Conservation (phyloP, 192 early-diverging fungal species). For the Paraglomus occultum region DNA sequence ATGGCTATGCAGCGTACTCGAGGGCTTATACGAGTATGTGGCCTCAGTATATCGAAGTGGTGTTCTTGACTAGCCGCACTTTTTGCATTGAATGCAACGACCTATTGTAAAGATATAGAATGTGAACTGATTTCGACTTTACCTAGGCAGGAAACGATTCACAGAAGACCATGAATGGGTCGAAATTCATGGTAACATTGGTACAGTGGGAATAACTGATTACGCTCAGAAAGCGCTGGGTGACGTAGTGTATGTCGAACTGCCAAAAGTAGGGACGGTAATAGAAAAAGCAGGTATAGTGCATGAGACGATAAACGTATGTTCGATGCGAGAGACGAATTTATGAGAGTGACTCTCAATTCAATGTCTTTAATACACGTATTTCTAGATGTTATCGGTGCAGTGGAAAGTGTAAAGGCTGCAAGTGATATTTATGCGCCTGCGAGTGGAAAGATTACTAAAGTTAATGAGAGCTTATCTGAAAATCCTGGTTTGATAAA, state of each 20-base stretch:
- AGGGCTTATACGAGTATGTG: too few relatives aligned
- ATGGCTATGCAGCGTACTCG: too few relatives aligned
- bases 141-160: slow-evolving; percentile 50
- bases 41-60: too few relatives aligned
- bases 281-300: slow-evolving; percentile 63
- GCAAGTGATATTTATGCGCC: slow-evolving; percentile 91
- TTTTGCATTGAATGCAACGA: too few relatives aligned
- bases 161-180: slow-evolving; percentile 95
- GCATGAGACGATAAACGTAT: not conserved
- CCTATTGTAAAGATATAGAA: too few relatives aligned
- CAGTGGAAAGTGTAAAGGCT: slow-evolving; percentile 95
- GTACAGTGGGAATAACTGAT: slow-evolving; percentile 88
- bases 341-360: too few relatives aligned
- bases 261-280: slow-evolving; percentile 65
- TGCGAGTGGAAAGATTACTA: slow-evolving; percentile 76
- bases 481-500: slow-evolving; percentile 81
- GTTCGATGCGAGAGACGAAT: not conserved
- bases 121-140: too few relatives aligned
- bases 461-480: slow-evolving; percentile 65
- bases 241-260: slow-evolving; percentile 92
- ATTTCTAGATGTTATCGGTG: slow-evolving; percentile 62
- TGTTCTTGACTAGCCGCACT: too few relatives aligned
- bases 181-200: slow-evolving; percentile 66
- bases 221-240: slow-evolving; percentile 90
- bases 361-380: not conserved